phyloP scores from a whole-genome alignment of 2,329 filamentous ascomycete genomes.

The Magnaporthales sp. region DNA sequence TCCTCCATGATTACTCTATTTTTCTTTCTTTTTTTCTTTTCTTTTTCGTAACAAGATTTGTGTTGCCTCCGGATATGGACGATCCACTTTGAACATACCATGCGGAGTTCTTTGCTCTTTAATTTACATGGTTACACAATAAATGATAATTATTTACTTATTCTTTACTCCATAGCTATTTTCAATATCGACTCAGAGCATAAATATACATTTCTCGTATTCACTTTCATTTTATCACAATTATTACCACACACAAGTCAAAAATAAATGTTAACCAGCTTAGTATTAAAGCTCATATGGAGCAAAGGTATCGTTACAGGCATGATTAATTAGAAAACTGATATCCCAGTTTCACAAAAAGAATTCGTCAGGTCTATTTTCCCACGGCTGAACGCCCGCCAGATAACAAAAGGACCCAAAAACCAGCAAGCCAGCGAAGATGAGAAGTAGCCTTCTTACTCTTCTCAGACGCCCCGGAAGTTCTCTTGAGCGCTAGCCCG shows the following conservation, averaged over 20 bases:
- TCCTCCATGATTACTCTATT: too few relatives aligned
- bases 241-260: background rate
- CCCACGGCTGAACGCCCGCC: background rate
- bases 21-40: too few relatives aligned
- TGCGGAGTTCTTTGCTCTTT: too few relatives aligned
- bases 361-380: background rate
- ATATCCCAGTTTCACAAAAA: background rate
- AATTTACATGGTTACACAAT: too few relatives aligned
- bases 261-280: background rate
- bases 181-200: background rate
- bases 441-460: background rate
- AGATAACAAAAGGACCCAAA: background rate
- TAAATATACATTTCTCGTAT: background rate
- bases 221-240: background rate
- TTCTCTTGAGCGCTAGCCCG: conserved; percentile 36
- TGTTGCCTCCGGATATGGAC: too few relatives aligned
- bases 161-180: too few relatives aligned
- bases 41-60: too few relatives aligned
- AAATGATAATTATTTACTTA: too few relatives aligned
- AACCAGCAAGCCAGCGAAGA: background rate
- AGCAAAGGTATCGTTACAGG: background rate
- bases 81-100: too few relatives aligned
- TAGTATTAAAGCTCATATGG: background rate
- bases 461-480: conserved; percentile 33
- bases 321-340: background rate